Evolutionary conservation across 1,139 yeast species (phyloP), one percentile per base, ranked within the genome.

Genomic region (Suhomyces taliae): DNA sequence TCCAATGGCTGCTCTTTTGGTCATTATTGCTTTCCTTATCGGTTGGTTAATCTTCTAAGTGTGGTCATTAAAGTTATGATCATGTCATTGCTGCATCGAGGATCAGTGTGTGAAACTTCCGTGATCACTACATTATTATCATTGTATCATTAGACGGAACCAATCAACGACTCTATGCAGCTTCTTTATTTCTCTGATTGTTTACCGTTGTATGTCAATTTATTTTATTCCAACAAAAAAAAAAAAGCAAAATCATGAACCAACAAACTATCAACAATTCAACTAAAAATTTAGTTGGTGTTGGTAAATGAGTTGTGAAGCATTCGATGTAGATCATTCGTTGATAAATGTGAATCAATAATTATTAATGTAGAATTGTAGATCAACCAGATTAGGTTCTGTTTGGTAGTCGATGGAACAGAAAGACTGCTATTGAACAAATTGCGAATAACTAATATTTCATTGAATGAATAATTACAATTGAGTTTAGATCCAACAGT

Each of bases 21-120:
- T 80, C 55, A 57, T 82, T 43, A 56, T 81, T 52, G 81, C 87
- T 45, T 82, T 82, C 69, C 68, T 82, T 52, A 65, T 81, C 52
- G 86, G 87, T 45, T 81, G 85, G 83, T 70, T 78, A 60, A 70
- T 81, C 49, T 79, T 81, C 59, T 81, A 70, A 41, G 29, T 34
- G 32, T 19, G 24, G 24, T 19, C 24, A 11, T 29, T 29, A 29
- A 29, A 29, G 32, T 29, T 29, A 19, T 19, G 32, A 29, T 29
- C 11, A 29, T 29, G 32, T 29, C 32, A 29, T 29, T 29, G 32
- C 32, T 29, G 32, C 32, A 29, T 29, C 32, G 32, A 29, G 11
- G 32, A 29, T 29, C 32, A 29, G 32, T 29, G 32, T 29, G 32
- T 29, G 32, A 29, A 29, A 29, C 32, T 11, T 29, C 32, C n/a